phyloP scores from a whole-genome alignment of 768 basidiomycete genomes.

The Pulveroboletus sp. region DNA sequence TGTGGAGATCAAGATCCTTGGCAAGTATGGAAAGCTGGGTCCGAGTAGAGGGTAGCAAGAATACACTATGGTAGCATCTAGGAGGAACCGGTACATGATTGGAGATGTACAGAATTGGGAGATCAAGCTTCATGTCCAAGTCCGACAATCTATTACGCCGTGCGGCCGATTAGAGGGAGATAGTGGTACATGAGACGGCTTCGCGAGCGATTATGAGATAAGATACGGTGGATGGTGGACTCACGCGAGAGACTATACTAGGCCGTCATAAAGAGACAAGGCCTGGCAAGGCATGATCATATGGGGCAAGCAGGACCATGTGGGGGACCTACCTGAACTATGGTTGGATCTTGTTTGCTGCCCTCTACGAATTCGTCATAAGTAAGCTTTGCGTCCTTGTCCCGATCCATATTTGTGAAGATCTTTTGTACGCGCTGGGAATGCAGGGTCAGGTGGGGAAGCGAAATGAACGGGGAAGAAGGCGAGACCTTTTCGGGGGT shows the following conservation, averaged over 20 bases:
- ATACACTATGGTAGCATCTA: slow-evolving; percentile 21
- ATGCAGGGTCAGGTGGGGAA: slow-evolving; percentile 12
- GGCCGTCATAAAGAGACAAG: slow-evolving; percentile 90
- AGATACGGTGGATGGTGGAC: slow-evolving; percentile 14
- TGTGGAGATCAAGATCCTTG: slow-evolving; percentile 74
- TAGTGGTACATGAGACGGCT: slow-evolving; percentile 18
- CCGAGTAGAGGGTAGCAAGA: slow-evolving; percentile 22
- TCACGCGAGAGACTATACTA: slow-evolving; percentile 57
- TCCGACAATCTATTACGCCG: slow-evolving; percentile 13
- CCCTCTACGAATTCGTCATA: slow-evolving; percentile 99
- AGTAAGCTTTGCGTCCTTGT: slow-evolving; percentile 90
- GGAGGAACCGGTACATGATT: slow-evolving; percentile 25
- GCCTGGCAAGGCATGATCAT: slow-evolving; percentile 51
- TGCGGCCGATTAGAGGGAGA: slow-evolving; percentile 28
- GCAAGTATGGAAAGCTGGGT: slow-evolving; percentile 67
- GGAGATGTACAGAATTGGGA: slow-evolving; percentile 24
- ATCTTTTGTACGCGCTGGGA: slow-evolving; percentile 96
- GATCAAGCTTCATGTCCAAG: slow-evolving; percentile 19
- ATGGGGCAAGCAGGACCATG: slow-evolving; percentile 12
- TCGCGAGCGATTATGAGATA: slow-evolving; percentile 22
- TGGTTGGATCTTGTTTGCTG: slow-evolving; percentile 97
- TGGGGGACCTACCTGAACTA: slow-evolving; percentile 75
- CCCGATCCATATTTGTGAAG: slow-evolving; percentile 94
- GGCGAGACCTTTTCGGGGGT: slow-evolving; percentile 91
- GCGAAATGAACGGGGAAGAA: slow-evolving; percentile 8